Percentiles rank a stretch among this genome's conserved stretches.
Conservation (phyloP, 306 rosid species). For the Sesbania bispinosa region DNA sequence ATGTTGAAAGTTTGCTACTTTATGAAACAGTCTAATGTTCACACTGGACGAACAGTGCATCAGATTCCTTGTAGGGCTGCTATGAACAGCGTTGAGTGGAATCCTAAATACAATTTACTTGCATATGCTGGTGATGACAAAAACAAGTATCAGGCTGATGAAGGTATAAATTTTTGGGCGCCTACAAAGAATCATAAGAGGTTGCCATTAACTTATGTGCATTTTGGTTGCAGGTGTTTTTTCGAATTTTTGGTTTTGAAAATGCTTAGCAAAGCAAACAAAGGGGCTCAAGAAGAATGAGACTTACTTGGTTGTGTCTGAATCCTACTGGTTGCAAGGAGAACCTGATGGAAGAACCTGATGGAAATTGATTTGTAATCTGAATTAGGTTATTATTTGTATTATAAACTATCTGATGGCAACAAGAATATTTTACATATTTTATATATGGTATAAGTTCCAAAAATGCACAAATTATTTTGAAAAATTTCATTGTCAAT, state of each 20-base stretch:
- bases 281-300: background rate
- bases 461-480: no score
- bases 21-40: slow-evolving; percentile 64
- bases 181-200: background rate
- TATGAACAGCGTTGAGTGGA: slow-evolving; percentile 98
- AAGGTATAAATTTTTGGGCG: slow-evolving; percentile 44
- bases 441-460: no score
- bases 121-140: slow-evolving; percentile 99
- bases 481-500: no score
- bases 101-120: slow-evolving; percentile 85
- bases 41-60: slow-evolving; percentile 79
- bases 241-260: slow-evolving; percentile 83
- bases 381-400: background rate
- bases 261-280: slow-evolving; percentile 35
- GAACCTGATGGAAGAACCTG: background rate
- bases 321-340: background rate
- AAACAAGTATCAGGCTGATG: slow-evolving; percentile 93
- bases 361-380: slow-evolving; percentile 16
- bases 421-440: background rate
- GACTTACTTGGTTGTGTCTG: background rate
- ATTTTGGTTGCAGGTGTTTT: slow-evolving; percentile 72
- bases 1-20: slow-evolving; percentile 6
- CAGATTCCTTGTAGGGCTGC: slow-evolving; percentile 95
- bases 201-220: background rate
- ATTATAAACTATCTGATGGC: background rate